Conservation (phyloP, 2,329 filamentous ascomycete genomes). For the Penicillium sclerotigenum region DNA sequence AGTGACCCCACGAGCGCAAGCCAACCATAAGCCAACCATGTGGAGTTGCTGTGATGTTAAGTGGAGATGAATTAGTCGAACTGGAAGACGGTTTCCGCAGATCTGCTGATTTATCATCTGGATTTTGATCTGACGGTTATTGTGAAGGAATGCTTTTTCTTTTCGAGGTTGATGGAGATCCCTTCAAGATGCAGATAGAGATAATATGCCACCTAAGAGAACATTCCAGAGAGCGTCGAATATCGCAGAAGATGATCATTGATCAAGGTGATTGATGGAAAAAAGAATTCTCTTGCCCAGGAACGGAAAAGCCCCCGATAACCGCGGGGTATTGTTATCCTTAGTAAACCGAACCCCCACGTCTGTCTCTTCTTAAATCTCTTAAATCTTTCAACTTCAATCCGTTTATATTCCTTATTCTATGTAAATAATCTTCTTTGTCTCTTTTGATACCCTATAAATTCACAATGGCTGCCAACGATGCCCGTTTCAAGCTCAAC, state of each 20-base stretch:
- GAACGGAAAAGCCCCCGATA: slow-evolving; percentile 3
- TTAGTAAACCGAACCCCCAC: background rate
- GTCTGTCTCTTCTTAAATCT: background rate
- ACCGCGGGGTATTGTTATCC: slow-evolving; percentile 9
- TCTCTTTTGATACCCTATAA: background rate
- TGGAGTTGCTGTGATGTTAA: slow-evolving; percentile 11
- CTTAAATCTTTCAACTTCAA: background rate
- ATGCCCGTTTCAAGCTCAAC: slow-evolving; percentile 60
- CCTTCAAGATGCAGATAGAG: background rate
- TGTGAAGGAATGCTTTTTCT: background rate
- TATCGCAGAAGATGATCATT: background rate
- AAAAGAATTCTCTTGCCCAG: background rate
- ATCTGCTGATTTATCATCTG: background rate
- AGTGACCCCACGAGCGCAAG: background rate
- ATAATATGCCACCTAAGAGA: background rate
- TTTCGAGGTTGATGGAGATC: background rate
- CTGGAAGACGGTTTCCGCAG: slow-evolving; percentile 11
- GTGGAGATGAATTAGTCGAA: background rate
- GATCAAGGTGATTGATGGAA: slow-evolving; percentile 25
- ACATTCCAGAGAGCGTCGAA: background rate
- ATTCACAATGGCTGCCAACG: slow-evolving; percentile 50
- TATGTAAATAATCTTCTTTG: background rate
- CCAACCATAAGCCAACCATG: slow-evolving; percentile 1
- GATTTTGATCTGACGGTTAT: background rate
- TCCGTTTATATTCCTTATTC: background rate